Evolutionary conservation across 805 yeast species (phyloP), one percentile per base, ranked within the genome.

Genomic region (Hanseniaspora hatyaiensis): DNA sequence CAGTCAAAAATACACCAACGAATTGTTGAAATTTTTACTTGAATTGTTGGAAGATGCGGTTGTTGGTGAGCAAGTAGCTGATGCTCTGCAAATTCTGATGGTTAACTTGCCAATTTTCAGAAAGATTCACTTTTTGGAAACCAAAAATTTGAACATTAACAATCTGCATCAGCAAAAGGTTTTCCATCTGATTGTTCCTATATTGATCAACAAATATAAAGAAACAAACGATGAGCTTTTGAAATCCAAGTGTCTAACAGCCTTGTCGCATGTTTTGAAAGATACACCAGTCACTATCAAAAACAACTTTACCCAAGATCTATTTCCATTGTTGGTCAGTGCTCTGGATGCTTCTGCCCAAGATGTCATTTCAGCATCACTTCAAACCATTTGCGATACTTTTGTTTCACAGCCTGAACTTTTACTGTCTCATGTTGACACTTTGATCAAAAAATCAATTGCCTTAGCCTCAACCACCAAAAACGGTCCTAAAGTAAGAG

Each of bases 101-200:
- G 68, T 78, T n/a, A 88, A 85, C 54, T 70, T 82, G 42, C 73
- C 75, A 15, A 65, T 81, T 5, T 74, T 82, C 48, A 65, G 70
- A 39, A 77, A 74, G 55, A 71, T 53, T 38, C 62, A 69, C 58
- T 54, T 60, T 57, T 16, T 15, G 13, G 29, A 31, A 6, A 32
- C 70, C 52, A 57, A 58, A 55, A 77, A 77, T 52, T 69, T 82
- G 48, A 75, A 78, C 51, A 73, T 81, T 16, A 73, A 82, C 50
- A 61, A 74, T 38, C 68, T 92, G 20, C 85, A 82, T 69, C 86
- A 86, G 59, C 98, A 92, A 58, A 78, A 78, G 53, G 70, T 84
- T 22, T 85, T 86, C 59, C 75, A 76, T 51, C 64, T 69, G 8
- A 65, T 77, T 1, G 68, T 85, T 5, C 82, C 82, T 0, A 61